phyloP scores from a whole-genome alignment of 2,329 filamentous ascomycete genomes.

The Gaeumannomyces tritici region DNA sequence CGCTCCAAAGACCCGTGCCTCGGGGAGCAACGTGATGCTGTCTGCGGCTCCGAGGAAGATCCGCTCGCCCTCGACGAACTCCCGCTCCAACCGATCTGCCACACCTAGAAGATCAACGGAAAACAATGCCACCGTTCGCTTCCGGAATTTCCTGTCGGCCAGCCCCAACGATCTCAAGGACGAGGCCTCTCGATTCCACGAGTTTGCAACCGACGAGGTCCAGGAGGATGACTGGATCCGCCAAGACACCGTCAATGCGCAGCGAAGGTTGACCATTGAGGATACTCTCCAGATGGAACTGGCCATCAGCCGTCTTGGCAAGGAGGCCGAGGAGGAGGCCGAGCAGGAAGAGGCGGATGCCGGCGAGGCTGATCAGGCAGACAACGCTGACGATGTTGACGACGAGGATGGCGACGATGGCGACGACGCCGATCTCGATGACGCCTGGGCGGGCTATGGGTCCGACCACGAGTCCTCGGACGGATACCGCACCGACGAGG shows the following conservation, averaged over 20 bases:
- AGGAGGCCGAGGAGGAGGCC: constrained; percentile 87
- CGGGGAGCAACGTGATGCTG: neutral
- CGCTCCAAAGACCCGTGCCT: constrained; percentile 14
- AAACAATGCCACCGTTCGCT: constrained; percentile 26
- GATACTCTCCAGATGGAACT: constrained; percentile 89
- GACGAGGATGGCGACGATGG: constrained; percentile 39
- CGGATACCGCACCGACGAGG: constrained; percentile 68
- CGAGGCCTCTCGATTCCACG: constrained; percentile 66
- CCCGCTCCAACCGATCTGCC: constrained; percentile 13
- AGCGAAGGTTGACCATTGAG: constrained; percentile 67
- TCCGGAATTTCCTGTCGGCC: constrained; percentile 40
- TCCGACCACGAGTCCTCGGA: constrained; percentile 44
- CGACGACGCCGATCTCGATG: constrained; percentile 37
- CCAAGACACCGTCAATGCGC: constrained; percentile 53
- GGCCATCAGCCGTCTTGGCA: constrained; percentile 71
- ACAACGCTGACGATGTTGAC: constrained; percentile 33
- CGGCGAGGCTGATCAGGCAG: constrained; percentile 26
- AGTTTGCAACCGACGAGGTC: constrained; percentile 76
- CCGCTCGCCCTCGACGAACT: constrained; percentile 14
- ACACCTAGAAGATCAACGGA: constrained; percentile 26
- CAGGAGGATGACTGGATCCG: constrained; percentile 87
- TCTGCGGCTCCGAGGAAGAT: constrained; percentile 12
- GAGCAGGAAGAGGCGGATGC: constrained; percentile 61
- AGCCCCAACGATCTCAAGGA: constrained; percentile 38
- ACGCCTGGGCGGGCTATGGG: constrained; percentile 52